Base-by-base conservation (phyloP, 352 stramenopile genomes). In the Blastocystis sp. region DNA sequence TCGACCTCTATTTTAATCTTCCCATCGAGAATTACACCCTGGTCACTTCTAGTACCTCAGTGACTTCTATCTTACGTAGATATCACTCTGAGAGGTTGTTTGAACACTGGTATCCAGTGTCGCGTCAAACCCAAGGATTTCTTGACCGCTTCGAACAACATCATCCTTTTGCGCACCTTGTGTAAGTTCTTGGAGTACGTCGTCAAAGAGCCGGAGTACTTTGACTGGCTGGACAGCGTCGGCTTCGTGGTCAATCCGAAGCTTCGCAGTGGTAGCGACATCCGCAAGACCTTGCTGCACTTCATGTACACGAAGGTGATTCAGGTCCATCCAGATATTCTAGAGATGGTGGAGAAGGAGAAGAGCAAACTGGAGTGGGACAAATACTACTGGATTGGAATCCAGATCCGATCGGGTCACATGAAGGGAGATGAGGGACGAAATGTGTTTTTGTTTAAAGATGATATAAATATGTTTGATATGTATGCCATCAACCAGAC, bases 341-440 rank as follows among this genome's bases (percentile, higher is more conserved):
- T 45, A 18, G 15, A 23, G 39, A 20, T 50, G 56, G 47, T 84
- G n/a, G n/a, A 64, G 9, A 26, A 84, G 4, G 29, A 20, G 56
- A 64, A 84, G 47, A 23, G 15, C 20, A 45, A 69, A 37, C 45
- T 84, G 47, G 13, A 69, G 13, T 84, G 73, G 73, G 41, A 50
- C 13, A 53, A 84, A n/a, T 84, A 66, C 15, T 84, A 84, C 73
- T 84, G 73, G 73, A 84, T 84, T 29, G 73, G 73, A 3, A 11
- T 84, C 3, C 73, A 84, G 73, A 43, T 84, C 26, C 73, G 73
- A 11, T 69, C 47, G 18, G 73, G 73, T 6, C 45, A 84, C 37
- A 84, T 84, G 73, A 13, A 5, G 18, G 73, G 73, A 13, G 73
- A 84, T 29, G 73, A 84, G 26, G 73, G 47, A 5, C 20, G 41